These are phyloP conservation scores for Melastoma candidum DNA, from an alignment of 441 rosid genomes.

Conservation along the genomic window DNA sequence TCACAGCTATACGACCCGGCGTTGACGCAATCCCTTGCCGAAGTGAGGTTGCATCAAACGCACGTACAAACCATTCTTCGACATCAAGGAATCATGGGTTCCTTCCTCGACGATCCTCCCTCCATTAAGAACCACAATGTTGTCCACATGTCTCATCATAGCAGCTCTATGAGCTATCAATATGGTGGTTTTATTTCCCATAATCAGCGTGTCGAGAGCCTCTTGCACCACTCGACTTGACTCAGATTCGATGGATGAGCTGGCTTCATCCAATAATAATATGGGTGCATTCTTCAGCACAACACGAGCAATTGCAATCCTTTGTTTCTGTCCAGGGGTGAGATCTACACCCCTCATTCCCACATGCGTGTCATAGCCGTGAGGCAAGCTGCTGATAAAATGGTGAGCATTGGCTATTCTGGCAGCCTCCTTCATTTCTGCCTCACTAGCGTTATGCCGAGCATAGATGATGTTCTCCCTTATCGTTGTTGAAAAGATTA, in stretches of 20 bases:
- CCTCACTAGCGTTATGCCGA: constrained; percentile 94
- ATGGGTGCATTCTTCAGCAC: constrained; percentile 95
- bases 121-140: constrained; percentile 89
- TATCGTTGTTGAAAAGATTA: constrained; percentile 88
- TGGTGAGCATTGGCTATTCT: constrained; percentile 99
- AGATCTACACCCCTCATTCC: constrained; percentile 97
- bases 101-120: constrained; percentile 96
- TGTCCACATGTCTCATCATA: constrained; percentile 95
- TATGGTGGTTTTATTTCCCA: constrained; percentile 95
- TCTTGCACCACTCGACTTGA: constrained; percentile 96
- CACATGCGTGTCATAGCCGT: constrained; percentile 91
- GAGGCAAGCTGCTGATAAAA: constrained; percentile 95
- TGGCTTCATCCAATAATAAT: constrained; percentile 84
- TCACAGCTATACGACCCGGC: constrained; percentile 53
- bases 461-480: constrained; percentile 92
- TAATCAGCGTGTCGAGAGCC: constrained; percentile 86
- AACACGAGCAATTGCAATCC: constrained; percentile 89
- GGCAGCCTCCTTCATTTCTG: constrained; percentile 98
- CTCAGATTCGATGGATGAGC: constrained; percentile 89
- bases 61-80: constrained; percentile 85
- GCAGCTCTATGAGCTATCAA: constrained; percentile 92
- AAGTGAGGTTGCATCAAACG: constrained; percentile 95
- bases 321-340: constrained; percentile 95
- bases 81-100: constrained; percentile 65
- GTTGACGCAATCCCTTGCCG: constrained; percentile 87